Conservation (phyloP, 805 yeast species). For the Ogataea pilisensis region DNA sequence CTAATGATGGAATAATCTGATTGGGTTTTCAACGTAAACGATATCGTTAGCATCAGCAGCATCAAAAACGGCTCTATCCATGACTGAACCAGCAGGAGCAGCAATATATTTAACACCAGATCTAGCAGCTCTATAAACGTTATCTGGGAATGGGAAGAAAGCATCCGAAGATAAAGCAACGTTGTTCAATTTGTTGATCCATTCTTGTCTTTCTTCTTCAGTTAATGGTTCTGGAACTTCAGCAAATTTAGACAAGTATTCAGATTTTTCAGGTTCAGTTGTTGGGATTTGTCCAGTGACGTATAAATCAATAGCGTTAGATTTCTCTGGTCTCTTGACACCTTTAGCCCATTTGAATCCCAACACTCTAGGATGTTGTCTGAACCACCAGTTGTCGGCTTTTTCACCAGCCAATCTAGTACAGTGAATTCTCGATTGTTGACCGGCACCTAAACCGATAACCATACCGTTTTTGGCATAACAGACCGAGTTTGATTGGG, state of each 20-base stretch:
- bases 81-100: conserved; percentile 97
- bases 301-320: conserved; percentile 93
- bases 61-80: conserved; percentile 92
- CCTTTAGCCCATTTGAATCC: conserved; percentile 98
- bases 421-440: conserved; percentile 98
- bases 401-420: conserved; percentile 99
- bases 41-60: conserved; percentile 91
- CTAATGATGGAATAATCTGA: conserved; percentile 96
- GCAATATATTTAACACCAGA: conserved; percentile 95
- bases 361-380: conserved; percentile 95
- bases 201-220: conserved; percentile 75
- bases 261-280: conserved; percentile 87
- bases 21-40: conserved; percentile 95
- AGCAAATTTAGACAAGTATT: conserved; percentile 85
- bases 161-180: conserved; percentile 97
- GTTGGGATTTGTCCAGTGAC: conserved; percentile 91
- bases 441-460: conserved; percentile 98
- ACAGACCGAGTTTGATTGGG: conserved; percentile 98
- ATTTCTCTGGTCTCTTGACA: conserved; percentile 96
- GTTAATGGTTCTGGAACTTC: conserved; percentile 82
- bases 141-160: conserved; percentile 99
- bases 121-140: conserved; percentile 94
- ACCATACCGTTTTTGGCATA: conserved; percentile 99
- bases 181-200: conserved; percentile 74
- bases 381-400: conserved; percentile 99